Evolutionary conservation across 257 asterid genomes (phyloP), one percentile per base, ranked within the genome.

Genomic region (Capsicum chinense): DNA sequence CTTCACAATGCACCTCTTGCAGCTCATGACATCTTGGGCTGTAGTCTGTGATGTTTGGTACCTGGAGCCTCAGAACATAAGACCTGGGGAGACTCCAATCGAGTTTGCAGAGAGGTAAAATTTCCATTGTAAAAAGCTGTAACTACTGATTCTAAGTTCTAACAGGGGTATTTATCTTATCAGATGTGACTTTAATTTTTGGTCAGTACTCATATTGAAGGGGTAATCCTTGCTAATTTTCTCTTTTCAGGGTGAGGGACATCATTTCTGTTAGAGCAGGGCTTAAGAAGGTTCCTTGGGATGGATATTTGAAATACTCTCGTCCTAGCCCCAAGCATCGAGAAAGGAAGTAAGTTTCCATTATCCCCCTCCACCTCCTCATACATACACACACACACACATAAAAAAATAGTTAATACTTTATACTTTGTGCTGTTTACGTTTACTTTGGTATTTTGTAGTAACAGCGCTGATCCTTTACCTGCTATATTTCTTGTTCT

Each of bases 1-100:
- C 84, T 96, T 94, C 91, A 94, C 98, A 71, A 93, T 73, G 70
- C 99, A 97, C 87, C 89, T 97, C 89, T 85, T 95, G 92, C 99
- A 97, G 92, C 98, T 97, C 83, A 96, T 96, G 99, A 93, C 98
- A 79, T 94, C 98, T 11, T 94, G 98, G 99, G 99, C 98, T 84
- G 98, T 96, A 82, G 99, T 97, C 85, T 97, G 99, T 85, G 98
- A 97, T 86, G 99, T 97, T 79, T 97, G 98, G 99, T 97, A 95
- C 90, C 86, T 97, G 88, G 98, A 93, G 88, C 98, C 99, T 87
- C 98, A 97, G 87, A 95, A 89, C 88, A 89, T 92, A 83, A 95
- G 87, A 85, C 97, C 97, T 33, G 97, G 95, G 21, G 99, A 97
- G 90, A 95, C 95, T 10, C 86, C 97, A 57, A 96, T 96, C 79